Percentiles rank a stretch among this genome's conserved stretches.
Evolutionary conservation across 148 eudicot genomes (phyloP).

Genomic region (Tetragonia tetragonoides): DNA sequence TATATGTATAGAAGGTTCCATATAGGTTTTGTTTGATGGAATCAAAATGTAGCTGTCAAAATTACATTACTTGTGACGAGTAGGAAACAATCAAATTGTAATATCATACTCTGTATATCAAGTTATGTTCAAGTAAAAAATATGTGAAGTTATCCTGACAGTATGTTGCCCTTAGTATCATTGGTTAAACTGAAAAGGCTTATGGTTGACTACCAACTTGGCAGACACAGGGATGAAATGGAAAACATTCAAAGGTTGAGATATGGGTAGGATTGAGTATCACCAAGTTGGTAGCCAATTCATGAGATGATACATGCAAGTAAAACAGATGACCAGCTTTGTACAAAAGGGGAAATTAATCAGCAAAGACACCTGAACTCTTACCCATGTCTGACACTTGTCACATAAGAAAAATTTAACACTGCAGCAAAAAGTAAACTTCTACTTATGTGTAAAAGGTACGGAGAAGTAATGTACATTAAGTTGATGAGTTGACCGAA

Average conservation of each 20-base stretch:
- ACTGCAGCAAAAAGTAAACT: constrained; percentile 7
- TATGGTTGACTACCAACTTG: too few species aligned
- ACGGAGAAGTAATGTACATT: constrained; percentile 11
- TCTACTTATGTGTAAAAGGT: not conserved
- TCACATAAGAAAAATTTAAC: not conserved
- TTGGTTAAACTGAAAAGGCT: not conserved
- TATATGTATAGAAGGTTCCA: constrained; percentile 7
- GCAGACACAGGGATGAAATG: too few species aligned
- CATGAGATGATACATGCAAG: too few species aligned
- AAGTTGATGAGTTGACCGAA: constrained; percentile 31
- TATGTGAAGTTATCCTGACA: not conserved
- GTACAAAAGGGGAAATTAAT: too few species aligned
- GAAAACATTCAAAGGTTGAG: too few species aligned
- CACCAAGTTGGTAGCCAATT: too few species aligned
- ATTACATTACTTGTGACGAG: constrained; percentile 11
- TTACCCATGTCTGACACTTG: too few species aligned
- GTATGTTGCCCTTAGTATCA: not conserved
- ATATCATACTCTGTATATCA: not conserved
- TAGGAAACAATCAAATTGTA: constrained; percentile 1
- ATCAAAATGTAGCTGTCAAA: constrained; percentile 10
- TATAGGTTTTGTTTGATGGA: constrained; percentile 10
- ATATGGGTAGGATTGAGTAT: too few species aligned
- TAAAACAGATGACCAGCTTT: too few species aligned
- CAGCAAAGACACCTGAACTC: too few species aligned
- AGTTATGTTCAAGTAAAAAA: not conserved